Conservation (phyloP, 257 asterid genomes). For the Plantago elongata region DNA sequence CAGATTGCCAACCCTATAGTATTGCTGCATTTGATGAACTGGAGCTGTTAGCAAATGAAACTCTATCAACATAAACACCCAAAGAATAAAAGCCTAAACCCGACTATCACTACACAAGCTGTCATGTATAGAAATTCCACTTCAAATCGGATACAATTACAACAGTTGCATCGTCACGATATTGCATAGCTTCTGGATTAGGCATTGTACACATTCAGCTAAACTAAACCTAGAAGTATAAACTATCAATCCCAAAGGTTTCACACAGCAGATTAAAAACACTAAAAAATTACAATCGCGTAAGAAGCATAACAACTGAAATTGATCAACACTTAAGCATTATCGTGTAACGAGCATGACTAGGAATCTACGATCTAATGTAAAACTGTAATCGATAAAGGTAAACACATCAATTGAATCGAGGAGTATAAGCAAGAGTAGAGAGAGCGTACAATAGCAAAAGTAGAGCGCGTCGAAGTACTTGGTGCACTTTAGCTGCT, state of each 20-base stretch:
- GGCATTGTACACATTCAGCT: not conserved
- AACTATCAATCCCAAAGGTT: not conserved
- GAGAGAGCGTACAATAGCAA: conserved; percentile 62
- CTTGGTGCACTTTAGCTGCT: conserved; percentile 51
- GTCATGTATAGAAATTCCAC: too few relatives aligned
- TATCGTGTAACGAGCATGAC: not conserved
- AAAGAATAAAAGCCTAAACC: conserved; percentile 18
- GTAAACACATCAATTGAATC: too few relatives aligned
- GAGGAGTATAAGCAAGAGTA: not conserved
- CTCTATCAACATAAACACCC: not conserved
- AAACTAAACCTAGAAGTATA: not conserved
- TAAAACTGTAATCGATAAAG: too few relatives aligned
- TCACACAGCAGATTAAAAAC: not conserved
- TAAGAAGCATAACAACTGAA: too few relatives aligned
- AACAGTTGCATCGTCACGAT: not conserved
- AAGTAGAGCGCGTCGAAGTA: conserved; percentile 80
- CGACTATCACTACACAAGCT: not conserved
- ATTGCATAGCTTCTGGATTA: not conserved
- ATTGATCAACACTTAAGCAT: not conserved
- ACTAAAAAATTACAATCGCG: too few relatives aligned
- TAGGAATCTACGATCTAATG: not conserved
- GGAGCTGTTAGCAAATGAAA: conserved; percentile 61
- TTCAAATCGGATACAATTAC: too few relatives aligned
- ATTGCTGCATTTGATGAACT: conserved; percentile 86
- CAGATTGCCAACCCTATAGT: conserved; percentile 70